Evolutionary conservation across 148 eudicot species (phyloP), one percentile per base, ranked within the genome.

Genomic region (Beta vulgaris): DNA sequence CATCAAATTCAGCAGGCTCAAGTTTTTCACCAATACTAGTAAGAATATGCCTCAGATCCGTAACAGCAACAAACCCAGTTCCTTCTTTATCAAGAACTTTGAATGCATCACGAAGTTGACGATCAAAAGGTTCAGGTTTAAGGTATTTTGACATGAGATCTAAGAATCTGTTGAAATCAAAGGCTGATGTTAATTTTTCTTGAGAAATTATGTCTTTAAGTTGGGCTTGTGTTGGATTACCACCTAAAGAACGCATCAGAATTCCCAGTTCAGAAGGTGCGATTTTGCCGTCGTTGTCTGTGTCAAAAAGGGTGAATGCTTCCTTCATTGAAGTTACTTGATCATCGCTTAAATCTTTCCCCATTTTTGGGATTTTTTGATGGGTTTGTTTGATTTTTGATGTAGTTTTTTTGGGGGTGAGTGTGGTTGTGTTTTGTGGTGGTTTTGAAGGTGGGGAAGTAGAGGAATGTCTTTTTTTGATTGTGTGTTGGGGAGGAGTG

Each of bases 21-120:
- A 91, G 87, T 77, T 91, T 93, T 88, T 93, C 98, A 2, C 98
- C 98, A 71, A 91, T 93, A 53, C 90, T 91, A 18, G 98, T 93
- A 34, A 93, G 53, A 54, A 91, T 91, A 72, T 93, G 98, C 86
- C 87, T 89, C 54, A 93, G 93, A 87, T 93, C 98, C 32, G 90
- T 75, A 67, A 93, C 98, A 3, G 80, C 88, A 44, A 93, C 95
- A 71, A 16, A 88, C 8, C 98, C 97, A 2, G 93, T 88, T 4
- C 87, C 92, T 18, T 93, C 98, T 82, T 93, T 93, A 53, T 93
- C 98, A 2, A 93, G 85, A 3, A 93, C 98, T 82, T 91, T 93
- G 78, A 93, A 93, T 0, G 98, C 98, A 54, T 93, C 98, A n/a
- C 98, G 77, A 0, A 91, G 78, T 77, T 93, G 97, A 23, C 97